A percentile compares a stretch with the other conserved stretches of the same genome.
Evolutionary conservation across 176 grass and related monocot species (phyloP).

Genomic region (Eleusine coracana): DNA sequence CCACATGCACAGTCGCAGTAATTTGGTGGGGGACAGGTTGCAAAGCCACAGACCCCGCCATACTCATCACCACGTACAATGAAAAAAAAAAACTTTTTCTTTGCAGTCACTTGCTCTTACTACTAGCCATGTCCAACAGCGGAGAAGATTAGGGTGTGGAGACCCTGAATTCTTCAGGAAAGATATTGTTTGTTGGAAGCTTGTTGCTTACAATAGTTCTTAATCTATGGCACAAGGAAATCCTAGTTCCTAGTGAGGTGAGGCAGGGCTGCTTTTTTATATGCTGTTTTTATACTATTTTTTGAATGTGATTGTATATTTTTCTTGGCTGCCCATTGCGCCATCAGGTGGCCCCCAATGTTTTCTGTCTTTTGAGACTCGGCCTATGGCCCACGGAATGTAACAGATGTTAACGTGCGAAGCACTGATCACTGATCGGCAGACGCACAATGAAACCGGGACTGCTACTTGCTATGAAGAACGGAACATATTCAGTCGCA

Average conservation of each 20-base stretch:
- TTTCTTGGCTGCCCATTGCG: neutral
- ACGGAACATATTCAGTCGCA: too few relatives aligned
- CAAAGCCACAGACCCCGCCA: too few relatives aligned
- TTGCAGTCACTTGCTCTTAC: neutral
- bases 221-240: neutral
- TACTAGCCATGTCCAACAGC: neutral
- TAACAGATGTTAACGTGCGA: neutral
- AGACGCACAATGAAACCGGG: neutral
- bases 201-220: neutral
- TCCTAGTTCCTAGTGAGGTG: neutral
- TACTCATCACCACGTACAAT: too few relatives aligned
- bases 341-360: neutral
- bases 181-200: neutral
- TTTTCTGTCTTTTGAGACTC: slow-evolving; percentile 3
- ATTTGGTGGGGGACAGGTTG: slow-evolving; percentile 13
- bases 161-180: neutral
- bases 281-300: too few relatives aligned
- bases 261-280: too few relatives aligned
- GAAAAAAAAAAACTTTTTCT: slow-evolving; percentile 25
- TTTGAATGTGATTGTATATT: too few relatives aligned
- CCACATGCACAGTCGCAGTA: slow-evolving; percentile 13
- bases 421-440: neutral
- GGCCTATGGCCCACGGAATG: slow-evolving; percentile 7
- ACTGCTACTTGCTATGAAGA: too few relatives aligned
- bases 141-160: neutral